Percentiles rank a stretch among this genome's conserved stretches.
Conservation (phyloP, 805 yeast species). For the Cyberlindnera sargentensis region DNA sequence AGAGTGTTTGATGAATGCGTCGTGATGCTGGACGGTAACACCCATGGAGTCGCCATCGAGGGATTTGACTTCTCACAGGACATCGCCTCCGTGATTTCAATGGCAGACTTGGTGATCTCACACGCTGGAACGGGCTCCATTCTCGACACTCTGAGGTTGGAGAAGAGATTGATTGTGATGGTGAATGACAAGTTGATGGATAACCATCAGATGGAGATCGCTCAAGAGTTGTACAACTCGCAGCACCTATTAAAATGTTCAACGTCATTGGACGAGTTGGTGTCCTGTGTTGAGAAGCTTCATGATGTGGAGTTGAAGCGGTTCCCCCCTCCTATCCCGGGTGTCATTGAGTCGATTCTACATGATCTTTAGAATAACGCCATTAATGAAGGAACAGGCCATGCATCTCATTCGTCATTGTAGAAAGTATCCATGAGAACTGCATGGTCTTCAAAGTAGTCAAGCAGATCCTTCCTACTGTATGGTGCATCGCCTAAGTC, state of each 20-base stretch:
- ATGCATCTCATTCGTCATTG: not conserved
- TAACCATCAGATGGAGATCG: conserved; percentile 79
- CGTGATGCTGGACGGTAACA: conserved; percentile 1
- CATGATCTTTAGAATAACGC: conserved; percentile 1
- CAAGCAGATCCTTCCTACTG: not conserved
- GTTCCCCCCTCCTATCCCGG: conserved; percentile 21
- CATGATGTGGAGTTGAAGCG: conserved; percentile 8
- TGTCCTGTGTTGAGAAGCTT: conserved; percentile 10
- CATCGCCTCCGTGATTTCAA: conserved; percentile 33
- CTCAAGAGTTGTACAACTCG: conserved; percentile 39
- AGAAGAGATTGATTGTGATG: conserved; percentile 59
- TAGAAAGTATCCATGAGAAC: conserved; percentile 12
- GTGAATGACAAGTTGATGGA: conserved; percentile 72
- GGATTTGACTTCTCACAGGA: conserved; percentile 43
- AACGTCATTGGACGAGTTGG: conserved; percentile 8
- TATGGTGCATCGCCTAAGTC: not conserved
- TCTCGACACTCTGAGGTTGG: conserved; percentile 58
- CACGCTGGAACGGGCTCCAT: conserved; percentile 95
- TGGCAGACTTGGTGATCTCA: conserved; percentile 60
- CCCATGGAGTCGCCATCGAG: conserved; percentile 23
- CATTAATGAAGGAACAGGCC: not conserved
- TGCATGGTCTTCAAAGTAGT: conserved; percentile 13
- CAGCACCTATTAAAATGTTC: conserved; percentile 25
- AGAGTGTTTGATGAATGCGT: conserved; percentile 15
- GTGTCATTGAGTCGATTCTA: conserved; percentile 5